Evolutionary conservation across 2,329 filamentous ascomycete species (phyloP).

Genomic region (Nothopassalora personata): DNA sequence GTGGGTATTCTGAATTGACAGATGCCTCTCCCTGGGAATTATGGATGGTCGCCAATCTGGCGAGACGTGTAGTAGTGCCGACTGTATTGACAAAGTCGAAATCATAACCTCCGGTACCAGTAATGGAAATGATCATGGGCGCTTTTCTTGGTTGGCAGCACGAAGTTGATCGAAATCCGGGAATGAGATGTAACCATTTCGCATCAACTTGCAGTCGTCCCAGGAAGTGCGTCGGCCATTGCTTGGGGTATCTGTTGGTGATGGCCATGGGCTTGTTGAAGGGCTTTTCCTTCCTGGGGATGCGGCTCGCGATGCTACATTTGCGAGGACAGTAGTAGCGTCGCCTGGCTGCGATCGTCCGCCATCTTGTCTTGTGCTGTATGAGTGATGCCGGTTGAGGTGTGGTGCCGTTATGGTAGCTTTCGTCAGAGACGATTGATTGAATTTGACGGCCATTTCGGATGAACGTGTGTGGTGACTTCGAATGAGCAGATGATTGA

Average conservation of each 20-base stretch:
- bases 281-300: conserved; percentile 21
- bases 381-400: conserved; percentile 28
- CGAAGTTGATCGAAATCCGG: conserved; percentile 28
- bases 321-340: conserved; percentile 20
- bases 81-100: background rate
- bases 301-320: conserved; percentile 21
- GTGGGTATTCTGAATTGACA: background rate
- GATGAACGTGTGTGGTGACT: background rate
- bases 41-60: background rate
- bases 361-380: conserved; percentile 21
- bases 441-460: conserved; percentile 22
- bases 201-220: conserved; percentile 29
- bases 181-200: conserved; percentile 32
- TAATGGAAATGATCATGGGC: background rate
- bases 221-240: conserved; percentile 25
- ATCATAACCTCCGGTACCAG: no score
- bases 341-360: conserved; percentile 13
- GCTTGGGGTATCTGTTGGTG: conserved; percentile 15
- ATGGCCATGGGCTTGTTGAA: conserved; percentile 17
- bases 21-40: background rate
- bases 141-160: conserved; percentile 5
- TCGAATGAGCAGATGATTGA: background rate
- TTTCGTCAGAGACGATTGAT: conserved; percentile 24
- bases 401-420: conserved; percentile 25
- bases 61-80: background rate